These are phyloP conservation scores for Leptographium wingfieldii DNA, from an alignment of 2,329 filamentous ascomycete species.

Conservation along the genomic window DNA sequence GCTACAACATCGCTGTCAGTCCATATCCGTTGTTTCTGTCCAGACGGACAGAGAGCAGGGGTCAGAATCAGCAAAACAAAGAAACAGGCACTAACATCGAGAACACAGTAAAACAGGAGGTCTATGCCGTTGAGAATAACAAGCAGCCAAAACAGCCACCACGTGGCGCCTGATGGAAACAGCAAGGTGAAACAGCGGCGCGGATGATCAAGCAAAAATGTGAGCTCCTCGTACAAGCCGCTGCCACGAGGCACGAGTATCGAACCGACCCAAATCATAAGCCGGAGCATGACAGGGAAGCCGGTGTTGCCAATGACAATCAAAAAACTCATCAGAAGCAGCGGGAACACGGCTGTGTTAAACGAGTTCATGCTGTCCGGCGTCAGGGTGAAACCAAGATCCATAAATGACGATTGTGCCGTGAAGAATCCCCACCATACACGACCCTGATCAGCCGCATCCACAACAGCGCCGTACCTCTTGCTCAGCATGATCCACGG, in stretches of 20 bases:
- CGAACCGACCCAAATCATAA: slow-evolving; percentile 76
- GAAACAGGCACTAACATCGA: slow-evolving; percentile 53
- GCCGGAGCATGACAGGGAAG: slow-evolving; percentile 86
- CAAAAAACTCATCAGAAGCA: slow-evolving; percentile 70
- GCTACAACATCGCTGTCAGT: slow-evolving; percentile 27
- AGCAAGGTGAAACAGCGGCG: slow-evolving; percentile 91
- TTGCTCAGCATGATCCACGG: slow-evolving; percentile 63
- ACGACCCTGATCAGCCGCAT: slow-evolving; percentile 45
- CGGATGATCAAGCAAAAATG: slow-evolving; percentile 86
- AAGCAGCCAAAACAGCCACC: slow-evolving; percentile 89
- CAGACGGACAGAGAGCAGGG: not conserved
- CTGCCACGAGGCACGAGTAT: slow-evolving; percentile 51
- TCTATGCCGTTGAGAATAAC: slow-evolving; percentile 73
- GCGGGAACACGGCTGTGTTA: slow-evolving; percentile 58
- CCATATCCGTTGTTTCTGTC: not conserved
- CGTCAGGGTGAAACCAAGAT: slow-evolving; percentile 86
- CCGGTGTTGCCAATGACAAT: slow-evolving; percentile 93
- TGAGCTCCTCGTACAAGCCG: slow-evolving; percentile 76
- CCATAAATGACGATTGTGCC: slow-evolving; percentile 78
- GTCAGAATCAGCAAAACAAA: not conserved
- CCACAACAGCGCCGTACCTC: slow-evolving; percentile 54
- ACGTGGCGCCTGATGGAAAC: slow-evolving; percentile 80
- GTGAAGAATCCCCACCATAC: slow-evolving; percentile 94
- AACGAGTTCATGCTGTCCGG: slow-evolving; percentile 92
- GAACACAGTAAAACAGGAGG: slow-evolving; percentile 78